Evolutionary conservation across 2,329 filamentous ascomycete genomes (phyloP).

Genomic region (Leptosphaerulina australis): DNA sequence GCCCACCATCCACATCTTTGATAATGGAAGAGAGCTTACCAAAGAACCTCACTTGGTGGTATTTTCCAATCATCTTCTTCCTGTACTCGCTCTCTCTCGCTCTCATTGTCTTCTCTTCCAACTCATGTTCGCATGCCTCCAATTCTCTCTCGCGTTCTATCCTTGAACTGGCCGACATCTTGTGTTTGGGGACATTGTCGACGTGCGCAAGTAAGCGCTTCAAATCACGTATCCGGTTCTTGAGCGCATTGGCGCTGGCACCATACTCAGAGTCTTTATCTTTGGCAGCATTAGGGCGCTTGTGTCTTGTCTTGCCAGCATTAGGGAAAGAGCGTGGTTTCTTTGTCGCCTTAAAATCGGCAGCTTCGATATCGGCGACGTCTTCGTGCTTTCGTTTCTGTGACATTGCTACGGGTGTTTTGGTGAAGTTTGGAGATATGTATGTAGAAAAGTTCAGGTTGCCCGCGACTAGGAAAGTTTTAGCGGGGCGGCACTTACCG

Average conservation of each 20-base stretch:
- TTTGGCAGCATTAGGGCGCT: slow-evolving; percentile 30
- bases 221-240: slow-evolving; percentile 73
- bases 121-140: slow-evolving; percentile 67
- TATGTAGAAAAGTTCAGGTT: slow-evolving; percentile 15
- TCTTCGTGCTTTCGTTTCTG: slow-evolving; percentile 46
- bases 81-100: slow-evolving; percentile 65
- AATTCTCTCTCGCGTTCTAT: slow-evolving; percentile 75
- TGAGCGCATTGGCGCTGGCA: slow-evolving; percentile 63
- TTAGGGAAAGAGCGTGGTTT: slow-evolving; percentile 35
- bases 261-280: slow-evolving; percentile 34
- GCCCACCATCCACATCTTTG: not conserved
- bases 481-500: slow-evolving; percentile 37
- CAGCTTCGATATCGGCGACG: slow-evolving; percentile 18
- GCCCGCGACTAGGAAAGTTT: slow-evolving; percentile 32
- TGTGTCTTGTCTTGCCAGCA: slow-evolving; percentile 21
- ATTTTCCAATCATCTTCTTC: slow-evolving; percentile 75
- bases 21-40: slow-evolving; percentile 56
- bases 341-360: slow-evolving; percentile 26
- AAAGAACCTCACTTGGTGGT: slow-evolving; percentile 85
- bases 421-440: slow-evolving; percentile 4
- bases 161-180: slow-evolving; percentile 69
- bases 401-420: slow-evolving; percentile 35
- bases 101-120: slow-evolving; percentile 52
- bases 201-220: slow-evolving; percentile 68
- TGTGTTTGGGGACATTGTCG: slow-evolving; percentile 52